Conservation (phyloP, 805 yeast genomes). For the Alloascoidea africana region DNA sequence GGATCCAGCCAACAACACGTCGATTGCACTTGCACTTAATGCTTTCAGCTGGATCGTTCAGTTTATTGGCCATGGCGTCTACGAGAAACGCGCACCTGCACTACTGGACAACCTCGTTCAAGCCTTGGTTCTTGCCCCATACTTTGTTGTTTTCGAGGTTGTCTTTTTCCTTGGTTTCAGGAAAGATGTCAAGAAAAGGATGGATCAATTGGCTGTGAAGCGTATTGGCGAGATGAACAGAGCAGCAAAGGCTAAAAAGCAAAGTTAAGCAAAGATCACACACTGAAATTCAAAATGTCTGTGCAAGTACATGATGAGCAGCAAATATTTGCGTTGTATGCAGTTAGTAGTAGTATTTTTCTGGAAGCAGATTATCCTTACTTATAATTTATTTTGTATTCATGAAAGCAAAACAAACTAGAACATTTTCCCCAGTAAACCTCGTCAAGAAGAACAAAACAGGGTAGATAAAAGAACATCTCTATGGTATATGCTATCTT, state of each 20-base stretch:
- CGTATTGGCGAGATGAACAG: conserved; percentile 14
- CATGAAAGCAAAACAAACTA: too few relatives aligned
- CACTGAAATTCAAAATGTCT: not conserved
- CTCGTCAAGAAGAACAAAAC: too few relatives aligned
- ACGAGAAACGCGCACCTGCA: conserved; percentile 79
- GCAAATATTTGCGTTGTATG: too few relatives aligned
- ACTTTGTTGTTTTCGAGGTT: conserved; percentile 68
- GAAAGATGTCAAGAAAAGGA: conserved; percentile 29
- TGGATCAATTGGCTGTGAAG: conserved; percentile 27
- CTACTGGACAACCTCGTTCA: conserved; percentile 68
- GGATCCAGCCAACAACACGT: conserved; percentile 14
- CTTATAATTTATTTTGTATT: too few relatives aligned
- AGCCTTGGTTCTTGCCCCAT: conserved; percentile 84
- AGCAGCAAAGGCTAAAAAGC: not conserved
- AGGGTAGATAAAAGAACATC: too few relatives aligned
- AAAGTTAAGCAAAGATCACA: not conserved
- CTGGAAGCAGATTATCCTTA: too few relatives aligned
- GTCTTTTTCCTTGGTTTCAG: conserved; percentile 54
- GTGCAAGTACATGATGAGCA: too few relatives aligned
- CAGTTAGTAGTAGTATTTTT: too few relatives aligned
- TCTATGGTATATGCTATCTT: too few relatives aligned
- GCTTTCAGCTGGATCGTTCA: conserved; percentile 63
- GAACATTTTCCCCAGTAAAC: too few relatives aligned
- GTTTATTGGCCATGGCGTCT: conserved; percentile 75
- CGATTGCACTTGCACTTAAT: conserved; percentile 27